Evolutionary conservation across 257 asterid genomes (phyloP).

Genomic region (Solanum peruvianum): DNA sequence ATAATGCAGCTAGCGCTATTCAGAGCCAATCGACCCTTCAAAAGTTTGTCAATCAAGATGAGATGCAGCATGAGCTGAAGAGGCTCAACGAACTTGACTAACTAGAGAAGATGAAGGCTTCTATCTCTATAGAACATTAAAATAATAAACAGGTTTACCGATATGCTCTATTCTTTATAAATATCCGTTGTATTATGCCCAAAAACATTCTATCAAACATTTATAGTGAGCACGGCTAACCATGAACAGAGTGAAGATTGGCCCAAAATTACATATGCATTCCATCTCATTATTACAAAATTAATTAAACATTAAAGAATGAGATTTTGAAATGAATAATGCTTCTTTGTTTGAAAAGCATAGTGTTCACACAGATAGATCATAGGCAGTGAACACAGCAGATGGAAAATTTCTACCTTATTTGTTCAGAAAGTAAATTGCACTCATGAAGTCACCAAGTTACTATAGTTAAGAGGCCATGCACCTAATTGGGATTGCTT

Average conservation of each 20-base stretch:
- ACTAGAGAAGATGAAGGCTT: not conserved
- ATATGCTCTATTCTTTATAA: not conserved
- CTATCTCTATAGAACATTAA: not conserved
- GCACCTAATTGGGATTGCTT: constrained; percentile 2
- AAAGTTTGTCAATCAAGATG: not conserved
- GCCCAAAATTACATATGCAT: not conserved
- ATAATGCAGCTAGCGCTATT: not conserved
- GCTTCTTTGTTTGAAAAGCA: not conserved
- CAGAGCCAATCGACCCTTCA: not conserved
- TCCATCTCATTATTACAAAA: not conserved
- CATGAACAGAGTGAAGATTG: not conserved
- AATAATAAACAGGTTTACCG: not conserved
- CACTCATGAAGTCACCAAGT: not conserved
- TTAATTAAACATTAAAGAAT: not conserved
- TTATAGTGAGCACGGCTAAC: not conserved
- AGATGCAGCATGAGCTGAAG: not conserved
- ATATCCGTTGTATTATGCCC: not conserved
- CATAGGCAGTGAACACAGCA: not conserved
- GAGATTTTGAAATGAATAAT: not conserved
- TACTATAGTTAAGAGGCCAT: not conserved
- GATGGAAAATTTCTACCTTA: not conserved
- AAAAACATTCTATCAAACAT: not conserved
- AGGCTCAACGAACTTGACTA: not conserved
- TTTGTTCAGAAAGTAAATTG: not conserved
- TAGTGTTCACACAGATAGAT: not conserved